phyloP scores from a whole-genome alignment of 371 early-diverging fungal genomes.

The Mucor mucedo region DNA sequence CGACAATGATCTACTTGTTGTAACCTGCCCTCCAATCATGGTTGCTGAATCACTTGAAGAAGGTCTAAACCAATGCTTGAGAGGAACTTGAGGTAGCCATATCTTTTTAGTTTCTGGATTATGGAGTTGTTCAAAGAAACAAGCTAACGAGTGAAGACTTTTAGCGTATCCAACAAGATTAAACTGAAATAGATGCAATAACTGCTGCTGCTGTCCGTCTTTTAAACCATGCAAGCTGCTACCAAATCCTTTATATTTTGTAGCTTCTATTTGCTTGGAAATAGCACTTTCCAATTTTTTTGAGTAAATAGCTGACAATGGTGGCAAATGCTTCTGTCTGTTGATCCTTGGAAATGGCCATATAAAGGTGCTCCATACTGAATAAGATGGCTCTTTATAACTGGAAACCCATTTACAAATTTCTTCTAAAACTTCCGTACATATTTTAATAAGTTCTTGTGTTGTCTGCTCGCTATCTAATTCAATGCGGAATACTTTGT shows the following conservation, averaged over 20 bases:
- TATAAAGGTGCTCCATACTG: slow-evolving; percentile 26
- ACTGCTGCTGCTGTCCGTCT: not conserved
- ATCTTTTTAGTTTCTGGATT: slow-evolving; percentile 15
- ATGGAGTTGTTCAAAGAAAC: slow-evolving; percentile 22
- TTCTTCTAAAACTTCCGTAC: not conserved
- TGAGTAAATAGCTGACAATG: not conserved
- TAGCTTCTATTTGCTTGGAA: not conserved
- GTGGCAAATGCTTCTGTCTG: no score
- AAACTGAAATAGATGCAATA: slow-evolving; percentile 21
- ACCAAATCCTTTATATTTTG: not conserved
- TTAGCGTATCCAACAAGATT: slow-evolving; percentile 27
- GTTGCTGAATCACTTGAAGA: slow-evolving; percentile 15
- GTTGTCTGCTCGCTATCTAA: not conserved
- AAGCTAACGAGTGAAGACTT: slow-evolving; percentile 13
- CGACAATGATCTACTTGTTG: not conserved
- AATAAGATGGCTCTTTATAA: slow-evolving; percentile 12
- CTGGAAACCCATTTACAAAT: slow-evolving; percentile 1
- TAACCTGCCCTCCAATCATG: slow-evolving; percentile 21
- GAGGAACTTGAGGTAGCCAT: slow-evolving; percentile 28
- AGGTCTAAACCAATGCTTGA: slow-evolving; percentile 28
- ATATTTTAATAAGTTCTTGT: slow-evolving; percentile 8
- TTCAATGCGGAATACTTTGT: not conserved
- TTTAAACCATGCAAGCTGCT: not conserved
- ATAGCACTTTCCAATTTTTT: not conserved
- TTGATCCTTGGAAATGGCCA: slow-evolving; percentile 49